phyloP scores from a whole-genome alignment of 768 basidiomycete genomes.

The Trametes elegans region DNA sequence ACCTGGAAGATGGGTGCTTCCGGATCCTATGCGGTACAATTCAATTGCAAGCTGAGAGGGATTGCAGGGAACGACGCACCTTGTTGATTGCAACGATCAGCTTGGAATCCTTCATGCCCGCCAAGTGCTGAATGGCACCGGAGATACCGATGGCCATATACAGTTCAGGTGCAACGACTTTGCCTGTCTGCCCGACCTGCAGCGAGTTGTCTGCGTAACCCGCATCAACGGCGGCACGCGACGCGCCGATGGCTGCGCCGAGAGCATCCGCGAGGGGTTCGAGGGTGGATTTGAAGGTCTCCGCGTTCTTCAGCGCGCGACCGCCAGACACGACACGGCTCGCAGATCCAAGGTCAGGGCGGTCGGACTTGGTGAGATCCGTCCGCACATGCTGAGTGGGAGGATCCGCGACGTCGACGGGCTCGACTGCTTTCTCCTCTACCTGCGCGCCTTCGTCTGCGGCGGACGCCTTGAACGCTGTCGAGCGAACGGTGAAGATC shows the following conservation, averaged over 20 bases:
- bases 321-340: constrained; percentile 92
- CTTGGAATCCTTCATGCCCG: constrained; percentile 99
- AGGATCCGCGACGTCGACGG: constrained; percentile 55
- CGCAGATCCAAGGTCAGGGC: constrained; percentile 89
- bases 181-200: constrained; percentile 99
- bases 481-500: constrained; percentile 92
- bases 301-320: constrained; percentile 89
- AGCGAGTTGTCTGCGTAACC: constrained; percentile 97
- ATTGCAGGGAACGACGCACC: no score
- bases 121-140: constrained; percentile 97
- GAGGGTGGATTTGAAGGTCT: constrained; percentile 83
- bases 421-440: constrained; percentile 58
- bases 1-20: constrained; percentile 99
- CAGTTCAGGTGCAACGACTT: constrained; percentile 94
- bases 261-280: constrained; percentile 92
- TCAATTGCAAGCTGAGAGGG: no score
- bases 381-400: constrained; percentile 69
- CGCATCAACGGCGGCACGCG: constrained; percentile 95
- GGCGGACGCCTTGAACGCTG: constrained; percentile 75
- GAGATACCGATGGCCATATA: constrained; percentile 98
- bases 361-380: constrained; percentile 82
- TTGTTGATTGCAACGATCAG: constrained; percentile 98
- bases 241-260: constrained; percentile 97
- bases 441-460: constrained; percentile 52
- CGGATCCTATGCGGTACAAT: constrained; percentile 79